Conservation (phyloP, 441 rosid genomes). For the Eruca vesicaria region DNA sequence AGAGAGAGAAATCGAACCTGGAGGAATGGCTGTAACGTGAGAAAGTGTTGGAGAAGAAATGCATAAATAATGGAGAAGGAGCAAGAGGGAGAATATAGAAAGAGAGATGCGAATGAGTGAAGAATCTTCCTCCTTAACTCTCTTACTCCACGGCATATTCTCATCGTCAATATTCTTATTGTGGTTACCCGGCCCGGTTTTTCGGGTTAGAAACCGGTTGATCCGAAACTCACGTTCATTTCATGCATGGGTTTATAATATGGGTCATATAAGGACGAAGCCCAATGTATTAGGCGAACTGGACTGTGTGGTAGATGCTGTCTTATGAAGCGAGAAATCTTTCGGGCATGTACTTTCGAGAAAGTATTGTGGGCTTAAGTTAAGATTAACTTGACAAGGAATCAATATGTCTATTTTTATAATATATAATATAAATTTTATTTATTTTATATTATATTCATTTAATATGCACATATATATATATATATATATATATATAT, state of each 20-base stretch:
- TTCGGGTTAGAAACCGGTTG: neutral
- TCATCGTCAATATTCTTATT: neutral
- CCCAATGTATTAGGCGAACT: neutral
- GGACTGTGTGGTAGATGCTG: neutral
- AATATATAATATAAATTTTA: no score
- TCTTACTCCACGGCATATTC: slow-evolving; percentile 32
- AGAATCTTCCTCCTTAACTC: slow-evolving; percentile 32
- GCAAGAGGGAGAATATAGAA: slow-evolving; percentile 9
- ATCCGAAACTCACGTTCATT: neutral
- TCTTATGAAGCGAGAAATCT: no score
- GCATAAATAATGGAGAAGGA: slow-evolving; percentile 11
- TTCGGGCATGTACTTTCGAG: no score
- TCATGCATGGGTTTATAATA: neutral
- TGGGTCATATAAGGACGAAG: neutral
- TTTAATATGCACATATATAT: no score
- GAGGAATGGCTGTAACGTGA: slow-evolving; percentile 2
- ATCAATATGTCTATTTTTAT: no score
- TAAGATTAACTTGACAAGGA: no score
- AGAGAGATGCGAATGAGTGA: slow-evolving; percentile 37
- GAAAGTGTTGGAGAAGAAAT: slow-evolving; percentile 5
- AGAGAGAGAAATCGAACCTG: slow-evolving; percentile 22
- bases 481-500: no score
- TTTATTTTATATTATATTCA: no score
- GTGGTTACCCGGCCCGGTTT: slow-evolving; percentile 5
- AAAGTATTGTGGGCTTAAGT: no score